Evolutionary conservation across 139 green algal species (phyloP).

Genomic region (Picochlorum sp.): DNA sequence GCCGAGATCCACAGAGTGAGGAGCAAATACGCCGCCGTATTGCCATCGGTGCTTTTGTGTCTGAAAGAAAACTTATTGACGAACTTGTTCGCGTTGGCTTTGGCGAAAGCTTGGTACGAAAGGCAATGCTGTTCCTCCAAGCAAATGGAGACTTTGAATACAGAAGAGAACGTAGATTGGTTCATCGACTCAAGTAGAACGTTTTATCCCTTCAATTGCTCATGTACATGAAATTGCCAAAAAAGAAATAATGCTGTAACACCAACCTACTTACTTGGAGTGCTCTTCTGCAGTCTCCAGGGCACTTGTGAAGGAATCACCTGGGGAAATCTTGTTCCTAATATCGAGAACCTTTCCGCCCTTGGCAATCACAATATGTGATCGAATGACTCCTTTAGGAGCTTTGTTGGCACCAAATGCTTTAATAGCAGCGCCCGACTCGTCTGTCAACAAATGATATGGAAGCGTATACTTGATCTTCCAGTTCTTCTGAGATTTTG

Average conservation of each 20-base stretch:
- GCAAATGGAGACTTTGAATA: slow-evolving; percentile 40
- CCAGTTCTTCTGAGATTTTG: slow-evolving; percentile 37
- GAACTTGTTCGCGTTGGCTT: slow-evolving; percentile 44
- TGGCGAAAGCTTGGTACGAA: slow-evolving; percentile 36
- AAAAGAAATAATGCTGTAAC: slow-evolving; percentile 4
- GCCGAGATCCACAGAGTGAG: slow-evolving; percentile 52
- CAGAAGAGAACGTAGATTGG: slow-evolving; percentile 34
- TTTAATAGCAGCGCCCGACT: slow-evolving; percentile 16
- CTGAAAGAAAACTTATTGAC: slow-evolving; percentile 49
- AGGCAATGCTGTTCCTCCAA: slow-evolving; percentile 39
- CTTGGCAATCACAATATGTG: slow-evolving; percentile 20
- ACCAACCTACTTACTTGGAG: background rate
- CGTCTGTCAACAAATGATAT: slow-evolving; percentile 38
- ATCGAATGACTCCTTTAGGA: slow-evolving; percentile 21
- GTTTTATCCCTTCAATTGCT: background rate
- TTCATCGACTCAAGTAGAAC: slow-evolving; percentile 32
- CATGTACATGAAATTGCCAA: background rate
- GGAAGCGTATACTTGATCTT: slow-evolving; percentile 31
- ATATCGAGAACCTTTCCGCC: slow-evolving; percentile 24
- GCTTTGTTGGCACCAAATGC: slow-evolving; percentile 25
- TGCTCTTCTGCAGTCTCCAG: slow-evolving; percentile 6
- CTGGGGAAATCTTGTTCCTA: slow-evolving; percentile 23
- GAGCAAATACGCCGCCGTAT: slow-evolving; percentile 67
- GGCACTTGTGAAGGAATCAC: slow-evolving; percentile 20
- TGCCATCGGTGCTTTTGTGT: slow-evolving; percentile 54